Evolutionary conservation across 345 rosid genomes (phyloP).

Genomic region (Pistacia atlantica): DNA sequence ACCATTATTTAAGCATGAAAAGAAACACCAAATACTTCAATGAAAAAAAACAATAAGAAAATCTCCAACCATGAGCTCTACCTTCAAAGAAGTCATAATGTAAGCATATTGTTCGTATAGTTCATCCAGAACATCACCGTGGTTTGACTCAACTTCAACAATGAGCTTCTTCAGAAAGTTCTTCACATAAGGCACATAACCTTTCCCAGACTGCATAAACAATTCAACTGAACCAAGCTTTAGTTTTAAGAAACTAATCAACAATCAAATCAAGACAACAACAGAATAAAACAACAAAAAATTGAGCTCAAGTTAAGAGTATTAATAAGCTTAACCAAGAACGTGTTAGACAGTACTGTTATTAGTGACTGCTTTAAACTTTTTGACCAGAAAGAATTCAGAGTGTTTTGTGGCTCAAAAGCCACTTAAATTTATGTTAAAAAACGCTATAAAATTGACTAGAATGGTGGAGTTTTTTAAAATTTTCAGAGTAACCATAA

Average conservation of each 20-base stretch:
- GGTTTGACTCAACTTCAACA: conserved; percentile 59
- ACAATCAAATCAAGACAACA: neutral
- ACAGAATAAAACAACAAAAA: neutral
- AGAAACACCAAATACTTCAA: neutral
- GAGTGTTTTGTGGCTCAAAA: neutral
- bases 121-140: conserved; percentile 59
- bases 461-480: neutral
- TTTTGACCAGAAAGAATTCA: neutral
- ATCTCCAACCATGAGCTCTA: conserved; percentile 17
- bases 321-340: too few species aligned
- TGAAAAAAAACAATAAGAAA: neutral
- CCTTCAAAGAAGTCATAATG: conserved; percentile 66
- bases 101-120: conserved; percentile 61
- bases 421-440: neutral
- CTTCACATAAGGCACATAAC: conserved; percentile 51
- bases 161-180: conserved; percentile 74
- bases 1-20: conserved; percentile 15
- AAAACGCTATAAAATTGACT: neutral
- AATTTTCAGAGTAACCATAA: neutral
- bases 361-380: too few species aligned
- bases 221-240: conserved; percentile 24
- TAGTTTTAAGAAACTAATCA: neutral
- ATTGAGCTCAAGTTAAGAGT: neutral
- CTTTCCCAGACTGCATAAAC: conserved; percentile 45
- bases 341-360: neutral